Percentiles rank a stretch among this genome's conserved stretches.
phyloP scores from a whole-genome alignment of 108 stramenopile species.

The Epithemia pelagica region DNA sequence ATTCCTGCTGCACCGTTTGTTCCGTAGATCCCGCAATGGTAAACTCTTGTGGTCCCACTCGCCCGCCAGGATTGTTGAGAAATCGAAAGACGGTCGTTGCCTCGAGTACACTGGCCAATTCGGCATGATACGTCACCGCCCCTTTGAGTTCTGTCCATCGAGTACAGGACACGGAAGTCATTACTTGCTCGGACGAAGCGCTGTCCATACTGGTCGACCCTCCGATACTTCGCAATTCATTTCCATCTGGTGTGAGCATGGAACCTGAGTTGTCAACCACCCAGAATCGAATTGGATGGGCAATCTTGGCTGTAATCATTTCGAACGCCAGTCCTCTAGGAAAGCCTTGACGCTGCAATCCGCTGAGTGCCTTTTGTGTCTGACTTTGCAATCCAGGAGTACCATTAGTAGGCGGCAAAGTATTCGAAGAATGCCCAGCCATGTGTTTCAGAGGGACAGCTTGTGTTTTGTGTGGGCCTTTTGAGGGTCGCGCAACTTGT shows the following conservation, averaged over 20 bases:
- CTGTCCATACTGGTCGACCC: not conserved
- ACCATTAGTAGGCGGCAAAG: too few relatives aligned
- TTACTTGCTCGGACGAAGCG: slow-evolving; percentile 9
- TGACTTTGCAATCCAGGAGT: too few relatives aligned
- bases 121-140: slow-evolving; percentile 53
- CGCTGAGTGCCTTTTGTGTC: not conserved
- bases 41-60: slow-evolving; percentile 32
- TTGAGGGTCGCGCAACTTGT: too few relatives aligned
- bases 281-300: slow-evolving; percentile 28
- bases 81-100: slow-evolving; percentile 52
- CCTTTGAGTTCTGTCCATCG: slow-evolving; percentile 66
- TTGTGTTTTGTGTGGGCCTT: too few relatives aligned
- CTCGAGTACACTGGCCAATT: slow-evolving; percentile 48
- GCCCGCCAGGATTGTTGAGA: slow-evolving; percentile 42
- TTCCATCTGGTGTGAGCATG: slow-evolving; percentile 60
- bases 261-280: slow-evolving; percentile 58
- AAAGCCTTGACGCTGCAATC: slow-evolving; percentile 9
- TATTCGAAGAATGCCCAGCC: too few relatives aligned
- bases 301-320: not conserved
- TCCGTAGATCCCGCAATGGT: slow-evolving; percentile 43
- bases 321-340: slow-evolving; percentile 7
- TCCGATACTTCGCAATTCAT: slow-evolving; percentile 21
- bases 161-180: slow-evolving; percentile 29
- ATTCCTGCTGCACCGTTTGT: slow-evolving; percentile 20
- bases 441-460: too few relatives aligned